A percentile compares a stretch with the other conserved stretches of the same genome.
Conservation (phyloP, 371 early-diverging fungal species). For the Mucor irregularis region DNA sequence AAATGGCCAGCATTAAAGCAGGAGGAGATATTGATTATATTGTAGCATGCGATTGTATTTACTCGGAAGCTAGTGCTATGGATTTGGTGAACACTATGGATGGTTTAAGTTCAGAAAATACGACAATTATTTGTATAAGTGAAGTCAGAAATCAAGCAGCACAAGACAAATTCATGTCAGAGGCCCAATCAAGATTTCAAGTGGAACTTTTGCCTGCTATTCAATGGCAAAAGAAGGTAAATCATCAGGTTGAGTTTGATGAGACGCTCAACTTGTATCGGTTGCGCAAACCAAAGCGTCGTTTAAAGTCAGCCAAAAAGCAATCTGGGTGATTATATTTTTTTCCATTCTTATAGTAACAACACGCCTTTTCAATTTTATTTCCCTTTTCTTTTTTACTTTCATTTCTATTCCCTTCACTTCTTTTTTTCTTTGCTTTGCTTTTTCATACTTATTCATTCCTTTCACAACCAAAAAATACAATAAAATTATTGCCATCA, state of each 20-base stretch:
- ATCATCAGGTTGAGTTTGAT: conserved; percentile 37
- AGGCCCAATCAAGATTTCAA: conserved; percentile 37
- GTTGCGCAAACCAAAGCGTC: conserved; percentile 26
- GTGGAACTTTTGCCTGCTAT: conserved; percentile 43
- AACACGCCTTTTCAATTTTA: too few relatives aligned
- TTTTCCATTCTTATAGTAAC: too few relatives aligned
- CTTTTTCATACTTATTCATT: conserved; percentile 5
- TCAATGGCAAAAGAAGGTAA: conserved; percentile 46
- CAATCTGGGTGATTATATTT: too few relatives aligned
- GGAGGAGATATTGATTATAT: conserved; percentile 50
- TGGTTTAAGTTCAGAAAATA: conserved; percentile 29
- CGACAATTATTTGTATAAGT: conserved; percentile 50
- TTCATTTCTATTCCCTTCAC: neutral
- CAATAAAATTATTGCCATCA: too few relatives aligned
- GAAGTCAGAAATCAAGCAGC: conserved; percentile 57
- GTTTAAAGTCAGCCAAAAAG: conserved; percentile 18
- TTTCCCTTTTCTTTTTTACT: too few relatives aligned
- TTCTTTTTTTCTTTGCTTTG: conserved; percentile 5
- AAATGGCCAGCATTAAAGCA: conserved; percentile 30
- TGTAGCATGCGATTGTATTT: conserved; percentile 57
- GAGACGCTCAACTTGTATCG: conserved; percentile 50
- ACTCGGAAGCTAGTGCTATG: conserved; percentile 54
- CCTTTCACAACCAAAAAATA: neutral
- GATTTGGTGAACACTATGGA: conserved; percentile 53
- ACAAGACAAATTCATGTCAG: conserved; percentile 46